phyloP scores from a whole-genome alignment of 768 basidiomycete genomes.

The Mrakia gelida region DNA sequence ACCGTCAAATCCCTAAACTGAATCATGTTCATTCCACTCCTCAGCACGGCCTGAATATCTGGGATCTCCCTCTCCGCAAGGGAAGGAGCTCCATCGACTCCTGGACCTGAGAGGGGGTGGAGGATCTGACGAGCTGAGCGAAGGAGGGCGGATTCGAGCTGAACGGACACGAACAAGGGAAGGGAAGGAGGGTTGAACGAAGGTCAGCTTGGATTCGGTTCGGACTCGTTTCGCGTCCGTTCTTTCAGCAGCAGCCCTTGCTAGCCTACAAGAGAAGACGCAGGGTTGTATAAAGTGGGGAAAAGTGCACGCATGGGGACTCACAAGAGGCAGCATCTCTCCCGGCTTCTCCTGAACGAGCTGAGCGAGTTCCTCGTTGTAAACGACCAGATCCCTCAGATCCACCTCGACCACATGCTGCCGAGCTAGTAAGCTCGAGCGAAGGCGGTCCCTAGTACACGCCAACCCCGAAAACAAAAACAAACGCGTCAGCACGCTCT shows the following conservation, averaged over 20 bases:
- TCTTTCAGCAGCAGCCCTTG: no score
- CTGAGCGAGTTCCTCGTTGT: conserved; percentile 91
- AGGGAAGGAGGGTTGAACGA: background rate
- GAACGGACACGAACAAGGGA: background rate
- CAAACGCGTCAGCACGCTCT: background rate
- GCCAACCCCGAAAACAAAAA: background rate
- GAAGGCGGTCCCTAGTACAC: conserved; percentile 65
- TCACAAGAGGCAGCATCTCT: conserved; percentile 79
- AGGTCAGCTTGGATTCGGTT: background rate
- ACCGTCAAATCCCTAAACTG: conserved; percentile 90
- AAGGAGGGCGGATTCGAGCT: conserved; percentile 91
- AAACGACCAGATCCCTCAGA: conserved; percentile 61
- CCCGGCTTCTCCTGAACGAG: conserved; percentile 82
- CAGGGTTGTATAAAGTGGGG: no score
- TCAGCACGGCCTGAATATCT: conserved; percentile 79
- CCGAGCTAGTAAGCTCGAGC: conserved; percentile 82
- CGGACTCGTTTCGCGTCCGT: background rate
- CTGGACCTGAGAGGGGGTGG: conserved; percentile 56
- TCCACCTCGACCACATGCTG: conserved; percentile 84
- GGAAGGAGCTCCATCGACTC: conserved; percentile 21
- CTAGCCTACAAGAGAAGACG: no score
- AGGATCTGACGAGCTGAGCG: conserved; percentile 77
- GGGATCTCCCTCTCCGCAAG: conserved; percentile 50
- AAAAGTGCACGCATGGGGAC: conserved; percentile 43
- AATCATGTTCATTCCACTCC: conserved; percentile 84